Base-by-base conservation (phyloP, 2,329 filamentous ascomycete genomes). In the Cladosporium austrohemisphaericum region DNA sequence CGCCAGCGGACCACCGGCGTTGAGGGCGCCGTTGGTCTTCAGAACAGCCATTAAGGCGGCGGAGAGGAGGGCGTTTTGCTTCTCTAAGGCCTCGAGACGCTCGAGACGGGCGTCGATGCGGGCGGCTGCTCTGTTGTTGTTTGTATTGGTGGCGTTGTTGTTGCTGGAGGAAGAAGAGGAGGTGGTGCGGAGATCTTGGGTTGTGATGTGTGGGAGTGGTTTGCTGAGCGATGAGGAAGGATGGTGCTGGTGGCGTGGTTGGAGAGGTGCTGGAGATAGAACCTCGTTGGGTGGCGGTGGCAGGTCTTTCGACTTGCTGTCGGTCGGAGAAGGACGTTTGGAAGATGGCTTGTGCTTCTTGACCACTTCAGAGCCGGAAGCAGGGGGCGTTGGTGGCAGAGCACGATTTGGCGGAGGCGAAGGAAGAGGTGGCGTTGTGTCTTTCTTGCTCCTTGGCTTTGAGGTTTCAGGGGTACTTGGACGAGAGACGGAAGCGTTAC, bases 1-100 rank as follows among this genome's bases (percentile, higher is more conserved):
- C 3, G 57, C 59, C 14, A 56, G 52, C 41, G 63, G 63, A 8
- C 57, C 51, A 2, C 16, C 32, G 4, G 23, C 28, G 41, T 68
- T 66, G 33, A 67, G 52, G 10, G 52, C 59, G 1, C 67, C 65
- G 25, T 64, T 65, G 2, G 65, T 68, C 38, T 63, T 60, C 26
- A 71, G 49, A 32, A 71, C 66, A 5, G 68, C 69, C 58, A 68
- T 65, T 19, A 71, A 55, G 4, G 69, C 69, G 7, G 69, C 69
- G 20, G 66, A 64, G 7, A 71, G 58, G 6, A 71, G 45, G 13
- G 58, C 58, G 48, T 71, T 71, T 46, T 69, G 64, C 29, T 68
- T 65, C 52, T 70, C 68, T 19, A 71, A 52, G 11, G 63, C 65
- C 36, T 68, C 66, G 28, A 71, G 51, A 2, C 67, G 61, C 37